phyloP scores from a whole-genome alignment of 2,329 filamentous ascomycete genomes.

The Piedraia hortae region DNA sequence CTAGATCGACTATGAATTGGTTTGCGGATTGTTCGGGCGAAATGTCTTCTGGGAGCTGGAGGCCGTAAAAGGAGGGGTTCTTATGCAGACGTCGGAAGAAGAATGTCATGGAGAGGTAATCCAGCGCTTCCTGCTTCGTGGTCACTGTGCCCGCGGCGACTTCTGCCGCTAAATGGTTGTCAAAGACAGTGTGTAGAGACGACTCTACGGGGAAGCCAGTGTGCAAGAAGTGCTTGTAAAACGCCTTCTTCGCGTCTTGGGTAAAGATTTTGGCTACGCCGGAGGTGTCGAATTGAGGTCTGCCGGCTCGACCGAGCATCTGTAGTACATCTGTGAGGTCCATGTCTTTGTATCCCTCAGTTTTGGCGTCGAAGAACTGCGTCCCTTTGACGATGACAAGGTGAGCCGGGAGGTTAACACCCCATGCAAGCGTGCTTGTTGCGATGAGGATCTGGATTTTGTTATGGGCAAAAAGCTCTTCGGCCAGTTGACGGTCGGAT shows the following conservation, averaged over 20 bases:
- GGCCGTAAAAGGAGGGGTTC: slow-evolving; percentile 91
- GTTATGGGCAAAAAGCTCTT: slow-evolving; percentile 89
- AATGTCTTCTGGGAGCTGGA: too few relatives aligned
- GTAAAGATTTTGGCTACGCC: slow-evolving; percentile 95
- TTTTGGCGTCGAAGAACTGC: slow-evolving; percentile 94
- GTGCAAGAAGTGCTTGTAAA: slow-evolving; percentile 97
- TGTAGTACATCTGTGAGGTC: slow-evolving; percentile 92
- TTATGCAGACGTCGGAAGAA: slow-evolving; percentile 95
- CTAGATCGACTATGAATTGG: slow-evolving; percentile 80
- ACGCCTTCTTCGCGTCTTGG: slow-evolving; percentile 90
- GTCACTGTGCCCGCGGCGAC: slow-evolving; percentile 76
- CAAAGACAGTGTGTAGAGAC: slow-evolving; percentile 78
- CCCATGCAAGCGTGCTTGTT: slow-evolving; percentile 91
- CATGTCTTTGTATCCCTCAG: slow-evolving; percentile 96
- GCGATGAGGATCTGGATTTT: slow-evolving; percentile 94
- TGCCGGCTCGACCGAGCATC: slow-evolving; percentile 86
- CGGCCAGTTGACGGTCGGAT: slow-evolving; percentile 67
- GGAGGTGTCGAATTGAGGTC: slow-evolving; percentile 86
- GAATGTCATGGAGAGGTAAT: slow-evolving; percentile 98
- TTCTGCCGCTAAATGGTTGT: slow-evolving; percentile 90
- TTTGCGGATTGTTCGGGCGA: slow-evolving; percentile 69
- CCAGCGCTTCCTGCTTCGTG: slow-evolving; percentile 87
- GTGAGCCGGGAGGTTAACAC: slow-evolving; percentile 89
- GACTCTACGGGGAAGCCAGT: slow-evolving; percentile 96
- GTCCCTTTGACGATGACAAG: slow-evolving; percentile 94